Conservation (phyloP, 331 rosid genomes). For the Ulmus americana region DNA sequence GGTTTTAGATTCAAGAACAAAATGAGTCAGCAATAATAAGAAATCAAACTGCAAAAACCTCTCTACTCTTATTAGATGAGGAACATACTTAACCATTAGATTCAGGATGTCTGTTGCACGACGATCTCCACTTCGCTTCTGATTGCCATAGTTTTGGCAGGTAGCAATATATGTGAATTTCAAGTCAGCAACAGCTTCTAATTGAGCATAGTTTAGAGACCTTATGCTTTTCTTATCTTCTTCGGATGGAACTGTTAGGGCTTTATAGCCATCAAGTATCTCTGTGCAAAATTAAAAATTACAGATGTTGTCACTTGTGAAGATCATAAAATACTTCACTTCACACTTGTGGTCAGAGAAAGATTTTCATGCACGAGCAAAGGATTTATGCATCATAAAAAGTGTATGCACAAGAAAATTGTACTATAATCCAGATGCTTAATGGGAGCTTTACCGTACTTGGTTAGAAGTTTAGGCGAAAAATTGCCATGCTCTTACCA, state of each 20-base stretch:
- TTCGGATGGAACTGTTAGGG: constrained; percentile 64
- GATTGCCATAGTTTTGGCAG: constrained; percentile 94
- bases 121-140: constrained; percentile 89
- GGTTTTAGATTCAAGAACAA: constrained; percentile 28
- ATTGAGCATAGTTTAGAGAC: constrained; percentile 63
- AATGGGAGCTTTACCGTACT: background rate
- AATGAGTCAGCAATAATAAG: constrained; percentile 12
- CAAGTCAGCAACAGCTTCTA: constrained; percentile 91
- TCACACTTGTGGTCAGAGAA: background rate
- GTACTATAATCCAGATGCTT: constrained; percentile 2
- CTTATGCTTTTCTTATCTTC: constrained; percentile 76
- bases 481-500: constrained; percentile 38
- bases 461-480: constrained; percentile 4
- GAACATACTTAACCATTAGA: constrained; percentile 92
- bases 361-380: background rate
- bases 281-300: constrained; percentile 42
- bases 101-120: constrained; percentile 95
- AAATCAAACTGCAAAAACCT: constrained; percentile 19
- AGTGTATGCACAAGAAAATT: background rate
- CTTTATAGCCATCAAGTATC: constrained; percentile 89
- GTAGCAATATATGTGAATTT: constrained; percentile 94
- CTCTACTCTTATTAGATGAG: constrained; percentile 13
- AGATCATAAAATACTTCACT: constrained; percentile 1
- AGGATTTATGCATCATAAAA: background rate
- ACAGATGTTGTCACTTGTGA: constrained; percentile 17